Conservation (phyloP, 495 filamentous ascomycete species). For the Lasiosphaeriaceae sp. region DNA sequence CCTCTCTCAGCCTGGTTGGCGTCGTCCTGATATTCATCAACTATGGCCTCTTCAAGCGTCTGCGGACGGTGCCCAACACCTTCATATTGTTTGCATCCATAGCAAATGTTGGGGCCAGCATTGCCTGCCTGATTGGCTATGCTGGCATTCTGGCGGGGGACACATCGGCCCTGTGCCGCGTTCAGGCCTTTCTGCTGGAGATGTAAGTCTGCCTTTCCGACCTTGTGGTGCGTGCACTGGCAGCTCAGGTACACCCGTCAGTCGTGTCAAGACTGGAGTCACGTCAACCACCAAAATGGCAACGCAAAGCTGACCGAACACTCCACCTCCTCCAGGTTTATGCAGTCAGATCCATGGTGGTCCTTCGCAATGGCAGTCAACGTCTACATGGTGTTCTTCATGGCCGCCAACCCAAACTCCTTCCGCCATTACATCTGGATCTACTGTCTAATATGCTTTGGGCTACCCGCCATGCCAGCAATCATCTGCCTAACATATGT, state of each 20-base stretch:
- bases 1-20: slow-evolving; percentile 61
- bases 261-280: too few species aligned
- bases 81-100: slow-evolving; percentile 81
- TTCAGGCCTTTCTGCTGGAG: slow-evolving; percentile 72
- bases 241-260: too few species aligned
- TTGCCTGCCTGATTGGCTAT: slow-evolving; percentile 67
- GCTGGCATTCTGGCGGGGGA: slow-evolving; percentile 50
- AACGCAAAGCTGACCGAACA: neutral
- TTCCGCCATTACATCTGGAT: slow-evolving; percentile 65
- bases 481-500: slow-evolving; percentile 58
- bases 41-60: slow-evolving; percentile 54
- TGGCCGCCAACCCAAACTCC: slow-evolving; percentile 58
- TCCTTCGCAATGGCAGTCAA: slow-evolving; percentile 79
- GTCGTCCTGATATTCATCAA: slow-evolving; percentile 68
- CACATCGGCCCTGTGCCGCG: slow-evolving; percentile 59
- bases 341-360: slow-evolving; percentile 57
- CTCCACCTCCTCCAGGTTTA: slow-evolving; percentile 40
- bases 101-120: slow-evolving; percentile 74
- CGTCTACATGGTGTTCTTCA: slow-evolving; percentile 81
- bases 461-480: slow-evolving; percentile 66
- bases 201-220: slow-evolving; percentile 43
- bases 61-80: slow-evolving; percentile 75
- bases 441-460: slow-evolving; percentile 71
- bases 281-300: neutral
- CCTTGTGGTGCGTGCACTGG: too few species aligned